These are phyloP conservation scores for Entamoeba invadens DNA, from an alignment of 208 protist species.

Conservation along the genomic window DNA sequence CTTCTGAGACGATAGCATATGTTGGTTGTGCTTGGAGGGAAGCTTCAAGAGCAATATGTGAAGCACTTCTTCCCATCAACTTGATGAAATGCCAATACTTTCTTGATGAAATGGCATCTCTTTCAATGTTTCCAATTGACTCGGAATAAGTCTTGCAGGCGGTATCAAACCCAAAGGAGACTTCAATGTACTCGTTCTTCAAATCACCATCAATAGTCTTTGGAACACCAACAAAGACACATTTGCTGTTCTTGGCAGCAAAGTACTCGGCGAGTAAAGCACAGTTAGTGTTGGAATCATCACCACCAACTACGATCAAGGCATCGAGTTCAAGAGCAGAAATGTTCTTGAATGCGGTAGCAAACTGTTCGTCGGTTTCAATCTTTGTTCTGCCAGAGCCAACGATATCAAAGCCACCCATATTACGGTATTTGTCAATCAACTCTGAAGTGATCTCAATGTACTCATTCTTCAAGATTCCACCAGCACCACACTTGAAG, in stretches of 20 bases:
- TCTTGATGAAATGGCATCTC: constrained; percentile 32
- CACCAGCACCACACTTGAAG: constrained; percentile 22
- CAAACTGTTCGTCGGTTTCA: constrained; percentile 37
- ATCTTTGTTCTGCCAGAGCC: constrained; percentile 45
- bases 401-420: constrained; percentile 46
- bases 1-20: constrained; percentile 38
- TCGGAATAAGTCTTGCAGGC: constrained; percentile 32
- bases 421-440: constrained; percentile 38
- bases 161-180: constrained; percentile 41
- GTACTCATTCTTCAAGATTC: constrained; percentile 17
- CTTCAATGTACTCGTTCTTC: constrained; percentile 35
- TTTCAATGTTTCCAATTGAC: constrained; percentile 44
- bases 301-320: constrained; percentile 41
- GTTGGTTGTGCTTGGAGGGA: constrained; percentile 44
- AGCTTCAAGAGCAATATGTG: constrained; percentile 49
- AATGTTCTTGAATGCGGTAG: constrained; percentile 15
- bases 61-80: constrained; percentile 49
- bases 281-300: constrained; percentile 52
- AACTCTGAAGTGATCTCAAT: constrained; percentile 19
- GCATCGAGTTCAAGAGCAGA: constrained; percentile 32
- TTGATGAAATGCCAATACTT: constrained; percentile 52
- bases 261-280: constrained; percentile 44
- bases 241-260: background rate
- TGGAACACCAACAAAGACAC: constrained; percentile 46
- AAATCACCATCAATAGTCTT: constrained; percentile 55